Evolutionary conservation across 1,284 basidiomycete species (phyloP), one percentile per base, ranked within the genome.

Genomic region (Heterobasidion parviporum): DNA sequence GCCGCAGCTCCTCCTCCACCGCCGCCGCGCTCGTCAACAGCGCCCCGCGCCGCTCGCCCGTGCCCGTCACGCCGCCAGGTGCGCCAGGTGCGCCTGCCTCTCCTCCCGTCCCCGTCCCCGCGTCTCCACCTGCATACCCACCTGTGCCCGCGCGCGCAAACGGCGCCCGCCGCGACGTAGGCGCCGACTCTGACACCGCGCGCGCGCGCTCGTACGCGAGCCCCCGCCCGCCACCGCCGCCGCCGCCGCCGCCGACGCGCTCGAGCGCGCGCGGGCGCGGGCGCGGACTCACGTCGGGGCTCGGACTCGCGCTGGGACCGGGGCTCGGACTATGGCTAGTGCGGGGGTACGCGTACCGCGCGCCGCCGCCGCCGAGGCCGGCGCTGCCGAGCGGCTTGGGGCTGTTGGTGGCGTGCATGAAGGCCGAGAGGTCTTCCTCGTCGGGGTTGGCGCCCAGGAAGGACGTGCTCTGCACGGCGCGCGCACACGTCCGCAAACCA

Each of bases 351-450:
- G 26, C 3, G 5, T 26, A 26, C 26, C 26, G 26, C 26, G 26
- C 26, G 26, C 26, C 61, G 4, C 55, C 53, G 56, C 53, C 52
- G 47, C 72, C 57, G 51, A 26, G 26, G 26, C 26, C 26, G 26
- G 26, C 61, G 59, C 14, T 56, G 60, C 2, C 60, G 54, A 89
- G 71, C 1, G 86, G 87, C 62, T 82, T 83, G 16, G 83, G 74
- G 32, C 77, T 68, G 60, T 87, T 86, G 50, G 89, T 88, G 53
- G 87, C 83, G 63, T 85, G 82, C 43, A 90, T 82, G 63, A 89
- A 89, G 14, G 78, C 73, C 3, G 84, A 86, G 33, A 90, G 81
- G 52, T 89, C 87, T 62, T 88, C 87, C 62, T 89, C 85, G 57
- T 89, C 85, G 12, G 79, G 79, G 46, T 73, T 73, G 3, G 71